A percentile compares a stretch with the other conserved stretches of the same genome.
phyloP scores from a whole-genome alignment of 352 stramenopile species.

The Globisporangium perplexum region DNA sequence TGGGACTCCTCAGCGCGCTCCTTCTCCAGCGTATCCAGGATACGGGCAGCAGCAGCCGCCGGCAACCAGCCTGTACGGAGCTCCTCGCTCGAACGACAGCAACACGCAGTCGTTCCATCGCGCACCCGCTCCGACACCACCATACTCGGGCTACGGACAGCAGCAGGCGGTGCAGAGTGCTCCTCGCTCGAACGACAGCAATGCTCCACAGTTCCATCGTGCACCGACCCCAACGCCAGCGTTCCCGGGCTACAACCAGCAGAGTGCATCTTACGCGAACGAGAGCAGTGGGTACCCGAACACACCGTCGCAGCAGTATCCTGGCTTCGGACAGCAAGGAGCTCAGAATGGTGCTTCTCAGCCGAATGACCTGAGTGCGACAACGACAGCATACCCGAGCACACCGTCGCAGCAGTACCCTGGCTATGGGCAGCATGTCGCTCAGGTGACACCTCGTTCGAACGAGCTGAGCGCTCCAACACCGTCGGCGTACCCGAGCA shows the following conservation, averaged over 20 bases:
- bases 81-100: constrained; percentile 13
- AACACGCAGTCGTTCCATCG: constrained; percentile 16
- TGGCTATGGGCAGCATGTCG: constrained; percentile 6
- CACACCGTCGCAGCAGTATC: constrained; percentile 2
- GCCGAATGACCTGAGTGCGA: too few relatives aligned
- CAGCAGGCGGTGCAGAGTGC: constrained; percentile 3
- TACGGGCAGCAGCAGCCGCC: constrained; percentile 7
- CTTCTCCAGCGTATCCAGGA: constrained; percentile 9
- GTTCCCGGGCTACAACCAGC: constrained; percentile 4
- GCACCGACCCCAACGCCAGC: constrained; percentile 1
- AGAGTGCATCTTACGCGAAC: constrained; percentile 7
- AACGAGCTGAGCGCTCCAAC: constrained; percentile 12
- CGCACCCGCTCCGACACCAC: constrained; percentile 6
- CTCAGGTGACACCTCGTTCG: constrained; percentile 17
- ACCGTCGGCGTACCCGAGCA: constrained; percentile 23
- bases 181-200: constrained; percentile 11
- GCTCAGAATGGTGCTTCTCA: background rate
- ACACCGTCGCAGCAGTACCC: constrained; percentile 5
- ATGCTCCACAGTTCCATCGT: constrained; percentile 15
- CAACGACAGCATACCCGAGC: constrained; percentile 4
- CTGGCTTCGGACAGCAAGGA: background rate
- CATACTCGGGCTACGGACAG: constrained; percentile 5
- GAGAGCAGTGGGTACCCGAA: background rate
- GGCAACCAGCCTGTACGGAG: constrained; percentile 12
- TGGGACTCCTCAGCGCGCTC: constrained; percentile 1